Evolutionary conservation across 192 early-diverging fungal genomes (phyloP).

Genomic region (Pilobolus umbonatus): DNA sequence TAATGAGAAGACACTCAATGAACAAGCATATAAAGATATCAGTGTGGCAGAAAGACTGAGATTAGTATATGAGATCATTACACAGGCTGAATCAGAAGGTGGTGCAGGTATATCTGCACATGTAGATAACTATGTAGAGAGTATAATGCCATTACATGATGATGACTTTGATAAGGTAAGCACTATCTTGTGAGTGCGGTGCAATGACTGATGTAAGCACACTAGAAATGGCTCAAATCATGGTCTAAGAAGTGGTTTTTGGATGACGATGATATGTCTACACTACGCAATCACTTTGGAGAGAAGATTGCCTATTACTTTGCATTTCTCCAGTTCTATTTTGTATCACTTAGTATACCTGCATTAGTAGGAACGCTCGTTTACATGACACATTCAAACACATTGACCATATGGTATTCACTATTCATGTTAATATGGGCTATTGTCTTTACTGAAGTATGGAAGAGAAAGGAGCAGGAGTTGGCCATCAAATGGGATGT

Average conservation of each 20-base stretch:
- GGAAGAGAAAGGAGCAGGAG: conserved; percentile 73
- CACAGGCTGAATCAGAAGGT: conserved; percentile 47
- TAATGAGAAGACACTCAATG: conserved; percentile 16
- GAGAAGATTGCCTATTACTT: conserved; percentile 94
- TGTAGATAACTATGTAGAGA: conserved; percentile 52
- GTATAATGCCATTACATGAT: conserved; percentile 79
- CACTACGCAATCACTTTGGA: conserved; percentile 79
- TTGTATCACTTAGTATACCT: conserved; percentile 67
- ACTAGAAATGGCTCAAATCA: conserved; percentile 68
- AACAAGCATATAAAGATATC: conserved; percentile 16
- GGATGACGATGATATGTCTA: conserved; percentile 61
- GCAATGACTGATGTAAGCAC: not conserved
- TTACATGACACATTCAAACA: conserved; percentile 43
- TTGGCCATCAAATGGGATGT: conserved; percentile 78
- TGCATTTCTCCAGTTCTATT: conserved; percentile 90
- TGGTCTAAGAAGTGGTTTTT: conserved; percentile 84
- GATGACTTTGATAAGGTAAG: conserved; percentile 66
- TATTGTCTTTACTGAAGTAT: conserved; percentile 70
- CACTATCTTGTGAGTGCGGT: not conserved
- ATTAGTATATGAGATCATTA: conserved; percentile 59
- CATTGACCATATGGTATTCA: conserved; percentile 65
- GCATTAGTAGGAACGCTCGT: conserved; percentile 58
- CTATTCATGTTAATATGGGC: conserved; percentile 62
- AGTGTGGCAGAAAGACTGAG: conserved; percentile 54
- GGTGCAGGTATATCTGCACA: conserved; percentile 58